These are phyloP conservation scores for Phoenix roebelenii DNA, from an alignment of 176 grass and related monocot species.

Conservation along the genomic window DNA sequence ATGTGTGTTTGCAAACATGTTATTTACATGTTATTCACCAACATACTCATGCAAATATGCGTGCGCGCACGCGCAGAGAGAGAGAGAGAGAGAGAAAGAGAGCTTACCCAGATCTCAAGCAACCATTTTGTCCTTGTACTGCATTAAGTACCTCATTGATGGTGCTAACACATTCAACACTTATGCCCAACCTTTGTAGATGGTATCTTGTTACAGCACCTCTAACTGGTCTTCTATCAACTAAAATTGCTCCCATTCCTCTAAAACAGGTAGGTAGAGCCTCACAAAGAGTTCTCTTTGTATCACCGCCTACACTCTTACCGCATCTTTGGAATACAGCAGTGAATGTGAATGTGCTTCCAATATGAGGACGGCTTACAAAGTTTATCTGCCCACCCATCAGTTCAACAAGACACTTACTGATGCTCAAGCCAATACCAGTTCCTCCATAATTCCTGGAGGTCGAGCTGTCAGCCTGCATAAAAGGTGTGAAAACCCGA, in stretches of 20 bases:
- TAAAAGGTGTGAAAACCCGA: constrained; percentile 88
- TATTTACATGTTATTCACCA: too few species aligned
- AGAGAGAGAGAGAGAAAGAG: not conserved
- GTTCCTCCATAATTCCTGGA: constrained; percentile 88
- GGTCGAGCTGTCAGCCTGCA: constrained; percentile 97
- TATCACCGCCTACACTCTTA: constrained; percentile 34
- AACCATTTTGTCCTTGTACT: constrained; percentile 50
- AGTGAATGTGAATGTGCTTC: constrained; percentile 94
- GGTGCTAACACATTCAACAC: constrained; percentile 38
- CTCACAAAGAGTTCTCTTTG: constrained; percentile 43
- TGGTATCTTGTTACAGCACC: constrained; percentile 87
- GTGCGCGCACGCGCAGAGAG: too few species aligned
- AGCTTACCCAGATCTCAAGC: constrained; percentile 44
- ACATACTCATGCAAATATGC: too few species aligned
- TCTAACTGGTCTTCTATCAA: constrained; percentile 75
- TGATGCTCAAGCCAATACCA: constrained; percentile 93
- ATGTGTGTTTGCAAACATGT: too few species aligned
- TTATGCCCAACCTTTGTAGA: constrained; percentile 74
- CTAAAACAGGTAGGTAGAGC: constrained; percentile 62
- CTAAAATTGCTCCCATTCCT: constrained; percentile 58
- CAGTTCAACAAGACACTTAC: constrained; percentile 82
- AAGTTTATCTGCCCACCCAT: constrained; percentile 93
- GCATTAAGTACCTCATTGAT: constrained; percentile 36
- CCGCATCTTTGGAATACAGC: constrained; percentile 41
- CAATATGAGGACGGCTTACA: constrained; percentile 53